These are phyloP conservation scores for Falciphora oryzae DNA, from an alignment of 2,329 filamentous ascomycete species.

Conservation along the genomic window DNA sequence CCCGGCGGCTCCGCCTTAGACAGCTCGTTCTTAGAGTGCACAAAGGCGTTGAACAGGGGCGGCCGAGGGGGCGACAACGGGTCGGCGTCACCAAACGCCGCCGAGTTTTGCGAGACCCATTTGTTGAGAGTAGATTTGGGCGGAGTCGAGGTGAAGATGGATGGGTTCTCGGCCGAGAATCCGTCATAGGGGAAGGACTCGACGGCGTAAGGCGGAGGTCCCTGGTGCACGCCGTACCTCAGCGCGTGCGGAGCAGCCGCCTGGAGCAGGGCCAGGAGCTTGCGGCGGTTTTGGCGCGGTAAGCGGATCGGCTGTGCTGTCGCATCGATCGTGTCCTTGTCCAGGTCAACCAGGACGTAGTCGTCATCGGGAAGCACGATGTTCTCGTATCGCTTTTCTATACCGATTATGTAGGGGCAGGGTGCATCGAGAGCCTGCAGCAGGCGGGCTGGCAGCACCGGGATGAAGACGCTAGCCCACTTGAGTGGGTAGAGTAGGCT, in stretches of 20 bases:
- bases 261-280: conserved; percentile 82
- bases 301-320: conserved; percentile 71
- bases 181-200: conserved; percentile 89
- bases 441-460: conserved; percentile 78
- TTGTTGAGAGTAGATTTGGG: conserved; percentile 70
- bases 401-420: conserved; percentile 94
- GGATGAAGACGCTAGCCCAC: conserved; percentile 93
- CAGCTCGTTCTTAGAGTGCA: conserved; percentile 65
- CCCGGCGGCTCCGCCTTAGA: conserved; percentile 51
- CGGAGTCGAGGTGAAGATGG: conserved; percentile 70
- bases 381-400: conserved; percentile 85
- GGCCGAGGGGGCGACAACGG: conserved; percentile 45
- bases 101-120: conserved; percentile 84
- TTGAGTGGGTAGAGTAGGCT: conserved; percentile 84
- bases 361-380: conserved; percentile 89
- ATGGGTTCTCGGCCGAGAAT: conserved; percentile 80
- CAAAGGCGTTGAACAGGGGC: conserved; percentile 87
- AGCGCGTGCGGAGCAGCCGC: conserved; percentile 85
- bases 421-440: conserved; percentile 89
- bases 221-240: conserved; percentile 78
- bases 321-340: conserved; percentile 84
- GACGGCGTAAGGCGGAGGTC: conserved; percentile 85
- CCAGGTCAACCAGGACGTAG: conserved; percentile 89
- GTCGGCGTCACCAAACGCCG: conserved; percentile 70
- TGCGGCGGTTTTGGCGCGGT: conserved; percentile 83